Conservation (phyloP, 257 asterid species). For the Salvia splendens region DNA sequence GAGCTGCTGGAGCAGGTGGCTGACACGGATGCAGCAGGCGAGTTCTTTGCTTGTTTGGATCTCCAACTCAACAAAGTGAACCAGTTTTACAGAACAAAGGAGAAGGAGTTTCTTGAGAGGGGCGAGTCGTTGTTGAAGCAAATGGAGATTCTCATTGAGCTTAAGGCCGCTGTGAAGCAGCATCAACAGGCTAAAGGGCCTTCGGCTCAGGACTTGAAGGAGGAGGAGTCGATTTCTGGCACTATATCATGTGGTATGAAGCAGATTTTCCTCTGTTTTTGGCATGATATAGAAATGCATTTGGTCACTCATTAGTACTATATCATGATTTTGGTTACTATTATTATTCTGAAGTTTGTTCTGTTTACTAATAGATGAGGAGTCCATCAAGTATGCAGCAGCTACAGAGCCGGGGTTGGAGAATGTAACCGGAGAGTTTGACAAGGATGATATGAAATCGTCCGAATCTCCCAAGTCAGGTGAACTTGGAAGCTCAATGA, state of each 20-base stretch:
- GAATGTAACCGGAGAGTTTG: conserved; percentile 40
- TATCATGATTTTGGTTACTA: too few species aligned
- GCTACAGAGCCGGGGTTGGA: conserved; percentile 52
- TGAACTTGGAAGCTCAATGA: conserved; percentile 47
- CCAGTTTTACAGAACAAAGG: conserved; percentile 70
- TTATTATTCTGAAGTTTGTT: neutral
- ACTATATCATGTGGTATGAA: conserved; percentile 78
- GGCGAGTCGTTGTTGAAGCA: conserved; percentile 78
- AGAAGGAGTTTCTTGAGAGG: conserved; percentile 79
- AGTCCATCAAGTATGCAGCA: conserved; percentile 38
- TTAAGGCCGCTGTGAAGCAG: conserved; percentile 52
- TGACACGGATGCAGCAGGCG: conserved; percentile 69
- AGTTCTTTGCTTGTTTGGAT: conserved; percentile 80
- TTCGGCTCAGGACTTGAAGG: conserved; percentile 35
- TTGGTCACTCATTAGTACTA: too few species aligned
- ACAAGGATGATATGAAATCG: conserved; percentile 34
- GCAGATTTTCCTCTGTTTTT: conserved; percentile 22
- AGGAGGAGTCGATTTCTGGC: conserved; percentile 76
- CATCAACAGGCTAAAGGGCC: conserved; percentile 45
- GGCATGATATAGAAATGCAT: neutral
- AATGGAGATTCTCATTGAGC: conserved; percentile 77
- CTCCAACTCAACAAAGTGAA: conserved; percentile 91
- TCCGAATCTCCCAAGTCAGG: conserved; percentile 44
- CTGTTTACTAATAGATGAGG: conserved; percentile 53
- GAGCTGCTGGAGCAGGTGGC: conserved; percentile 77